Conservation (phyloP, 164 flowering plant genomes). For the Annona cherimola region DNA sequence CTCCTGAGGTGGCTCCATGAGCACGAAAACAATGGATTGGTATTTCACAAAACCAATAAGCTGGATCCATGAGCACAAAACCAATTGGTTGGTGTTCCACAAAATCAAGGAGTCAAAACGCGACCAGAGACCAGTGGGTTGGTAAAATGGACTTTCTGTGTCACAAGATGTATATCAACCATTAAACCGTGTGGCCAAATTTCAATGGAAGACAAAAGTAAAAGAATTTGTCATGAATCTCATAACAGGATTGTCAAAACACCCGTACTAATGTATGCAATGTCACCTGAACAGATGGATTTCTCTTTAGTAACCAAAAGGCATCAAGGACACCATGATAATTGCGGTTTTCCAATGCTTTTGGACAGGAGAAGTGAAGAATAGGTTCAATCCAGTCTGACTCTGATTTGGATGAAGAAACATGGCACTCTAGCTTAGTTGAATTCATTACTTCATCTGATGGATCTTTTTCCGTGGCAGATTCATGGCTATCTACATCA, state of each 20-base stretch:
- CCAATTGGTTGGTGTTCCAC: neutral
- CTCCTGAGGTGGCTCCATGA: no score
- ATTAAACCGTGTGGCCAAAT: neutral
- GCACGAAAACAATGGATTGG: no score
- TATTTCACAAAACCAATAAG: no score
- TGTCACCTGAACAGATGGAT: conserved; percentile 67
- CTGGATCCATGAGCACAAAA: no score
- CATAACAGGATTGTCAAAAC: neutral
- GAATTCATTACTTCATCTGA: conserved; percentile 12
- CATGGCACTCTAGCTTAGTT: conserved; percentile 8
- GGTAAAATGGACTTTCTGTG: neutral
- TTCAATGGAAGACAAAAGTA: neutral
- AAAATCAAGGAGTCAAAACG: neutral
- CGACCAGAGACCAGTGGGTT: neutral
- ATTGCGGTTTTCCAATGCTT: conserved; percentile 26
- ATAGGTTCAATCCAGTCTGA: conserved; percentile 74
- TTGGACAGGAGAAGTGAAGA: conserved; percentile 24
- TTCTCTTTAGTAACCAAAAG: conserved; percentile 53
- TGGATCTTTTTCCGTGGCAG: conserved; percentile 16
- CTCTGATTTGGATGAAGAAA: conserved; percentile 34
- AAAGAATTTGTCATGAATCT: neutral
- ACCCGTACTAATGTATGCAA: neutral
- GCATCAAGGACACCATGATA: conserved; percentile 47
- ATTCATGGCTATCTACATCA: conserved; percentile 17
- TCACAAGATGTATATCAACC: neutral